phyloP scores from a whole-genome alignment of 495 filamentous ascomycete species.

The Hypoxylon subgilvum region DNA sequence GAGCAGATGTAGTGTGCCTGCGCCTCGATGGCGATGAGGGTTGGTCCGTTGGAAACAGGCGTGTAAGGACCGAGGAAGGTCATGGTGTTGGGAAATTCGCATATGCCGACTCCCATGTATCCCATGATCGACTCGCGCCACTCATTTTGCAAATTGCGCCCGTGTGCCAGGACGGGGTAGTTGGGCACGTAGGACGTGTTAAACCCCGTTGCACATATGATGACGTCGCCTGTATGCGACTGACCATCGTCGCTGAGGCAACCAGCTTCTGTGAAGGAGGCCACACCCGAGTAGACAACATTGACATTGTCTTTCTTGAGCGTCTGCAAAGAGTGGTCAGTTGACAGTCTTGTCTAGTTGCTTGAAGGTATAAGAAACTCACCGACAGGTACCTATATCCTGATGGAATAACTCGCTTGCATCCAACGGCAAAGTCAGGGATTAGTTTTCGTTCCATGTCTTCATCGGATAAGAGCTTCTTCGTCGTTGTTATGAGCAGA shows the following conservation, averaged over 20 bases:
- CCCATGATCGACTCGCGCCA: conserved; percentile 47
- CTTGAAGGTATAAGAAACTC: conserved; percentile 39
- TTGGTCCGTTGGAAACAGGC: conserved; percentile 51
- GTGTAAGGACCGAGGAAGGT: conserved; percentile 57
- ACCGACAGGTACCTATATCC: conserved; percentile 41
- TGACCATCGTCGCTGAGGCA: conserved; percentile 57
- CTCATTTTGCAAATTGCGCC: conserved; percentile 42
- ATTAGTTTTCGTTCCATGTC: conserved; percentile 32
- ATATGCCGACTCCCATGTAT: conserved; percentile 49
- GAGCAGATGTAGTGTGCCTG: conserved; percentile 53
- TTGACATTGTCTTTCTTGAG: conserved; percentile 55
- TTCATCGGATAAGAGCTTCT: conserved; percentile 45
- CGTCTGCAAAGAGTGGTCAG: conserved; percentile 46
- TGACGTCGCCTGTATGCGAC: conserved; percentile 52
- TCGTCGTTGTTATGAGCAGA: conserved; percentile 49
- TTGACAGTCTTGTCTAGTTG: background rate
- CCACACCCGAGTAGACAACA: conserved; percentile 50
- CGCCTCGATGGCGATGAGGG: conserved; percentile 51
- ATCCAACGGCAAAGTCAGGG: conserved; percentile 54
- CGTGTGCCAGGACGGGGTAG: conserved; percentile 27
- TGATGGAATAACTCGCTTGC: conserved; percentile 57
- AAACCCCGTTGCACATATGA: conserved; percentile 56
- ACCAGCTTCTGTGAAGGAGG: conserved; percentile 53
- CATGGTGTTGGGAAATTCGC: conserved; percentile 55
- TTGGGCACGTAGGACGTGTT: conserved; percentile 48